Conservation (phyloP, 352 stramenopile species). For the Pythium phragmitis region DNA sequence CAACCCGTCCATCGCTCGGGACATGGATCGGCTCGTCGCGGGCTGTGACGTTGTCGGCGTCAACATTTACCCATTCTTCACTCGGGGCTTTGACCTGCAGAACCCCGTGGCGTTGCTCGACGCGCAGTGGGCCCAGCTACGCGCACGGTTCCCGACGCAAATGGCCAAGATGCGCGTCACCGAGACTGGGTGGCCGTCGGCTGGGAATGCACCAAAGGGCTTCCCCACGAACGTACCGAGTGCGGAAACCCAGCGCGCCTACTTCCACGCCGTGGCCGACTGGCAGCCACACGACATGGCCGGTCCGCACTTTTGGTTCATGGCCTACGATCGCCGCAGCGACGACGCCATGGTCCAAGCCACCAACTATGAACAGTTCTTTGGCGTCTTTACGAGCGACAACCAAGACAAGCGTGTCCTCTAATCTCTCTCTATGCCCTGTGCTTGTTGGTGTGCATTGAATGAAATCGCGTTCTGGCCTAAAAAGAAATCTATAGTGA, state of each 20-base stretch:
- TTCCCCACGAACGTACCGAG: conserved; percentile 19
- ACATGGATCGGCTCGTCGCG: conserved; percentile 19
- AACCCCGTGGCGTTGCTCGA: conserved; percentile 22
- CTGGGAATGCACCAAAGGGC: conserved; percentile 1
- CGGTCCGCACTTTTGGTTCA: conserved; percentile 53
- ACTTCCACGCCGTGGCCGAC: conserved; percentile 30
- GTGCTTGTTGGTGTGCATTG: neutral
- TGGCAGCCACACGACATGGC: conserved; percentile 25
- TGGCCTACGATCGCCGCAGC: conserved; percentile 49
- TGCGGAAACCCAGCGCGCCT: conserved; percentile 14
- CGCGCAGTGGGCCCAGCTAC: conserved; percentile 24
- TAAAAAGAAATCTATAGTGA: too few species aligned
- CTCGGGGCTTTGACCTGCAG: conserved; percentile 19
- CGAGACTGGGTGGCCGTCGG: conserved; percentile 32
- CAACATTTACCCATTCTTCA: conserved; percentile 45
- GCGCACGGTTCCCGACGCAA: conserved; percentile 12
- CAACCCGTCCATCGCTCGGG: neutral
- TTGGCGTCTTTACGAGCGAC: conserved; percentile 55
- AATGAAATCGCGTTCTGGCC: too few species aligned
- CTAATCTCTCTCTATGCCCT: neutral
- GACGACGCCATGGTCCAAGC: conserved; percentile 38
- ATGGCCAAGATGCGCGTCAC: conserved; percentile 29
- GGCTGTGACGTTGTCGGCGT: conserved; percentile 36
- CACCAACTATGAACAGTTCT: conserved; percentile 46
- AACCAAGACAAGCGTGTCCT: conserved; percentile 38